Evolutionary conservation across 2,329 filamentous ascomycete genomes (phyloP), one percentile per base, ranked within the genome.

Genomic region (Hymenoscyphus occultus): DNA sequence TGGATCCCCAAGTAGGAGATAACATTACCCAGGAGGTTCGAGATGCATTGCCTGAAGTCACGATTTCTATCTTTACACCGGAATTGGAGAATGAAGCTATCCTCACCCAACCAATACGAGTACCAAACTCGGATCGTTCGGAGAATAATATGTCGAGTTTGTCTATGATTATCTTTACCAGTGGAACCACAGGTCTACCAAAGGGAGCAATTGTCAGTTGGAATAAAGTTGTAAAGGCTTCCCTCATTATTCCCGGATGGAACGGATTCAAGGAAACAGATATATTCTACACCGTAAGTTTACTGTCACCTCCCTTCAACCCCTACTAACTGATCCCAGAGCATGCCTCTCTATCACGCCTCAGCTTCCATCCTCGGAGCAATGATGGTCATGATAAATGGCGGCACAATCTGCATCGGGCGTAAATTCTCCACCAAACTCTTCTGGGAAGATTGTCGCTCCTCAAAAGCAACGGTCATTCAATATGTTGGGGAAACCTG

Each of bases 401-500:
- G 88, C 54, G 83, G 82, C 45, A 90, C 92, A 0, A 79, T 93
- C 61, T 85, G 90, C 32, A 78, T 96, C 16, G 90, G 90, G 58
- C 87, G 86, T 70, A 91, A 89, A 71, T 96, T 96, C 79, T 93
- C 90, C 2, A 90, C 89, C 2, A 84, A 84, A 67, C 86, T 81
- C 0, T 95, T 94, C 77, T 95, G 91, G 89, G 80, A 85, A 16
- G 90, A 94, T 63, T 89, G 89, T 16, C 84, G 90, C n/a, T 83
- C 84, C 56, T 85, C 84, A 59, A 80, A 88, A 9, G 89, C 92
- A 22, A 95, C 90, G 1, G 82, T 88, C 3, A 89, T 96, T 67
- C 92, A 96, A 75, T 96, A 96, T 74, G 92, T 96, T 14, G 92
- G 92, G 61, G 92, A 96, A 77, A 94, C 91, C 0, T 89, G 92